Base-by-base conservation (phyloP, 768 basidiomycete species). In the Pleurotus ostreatus region DNA sequence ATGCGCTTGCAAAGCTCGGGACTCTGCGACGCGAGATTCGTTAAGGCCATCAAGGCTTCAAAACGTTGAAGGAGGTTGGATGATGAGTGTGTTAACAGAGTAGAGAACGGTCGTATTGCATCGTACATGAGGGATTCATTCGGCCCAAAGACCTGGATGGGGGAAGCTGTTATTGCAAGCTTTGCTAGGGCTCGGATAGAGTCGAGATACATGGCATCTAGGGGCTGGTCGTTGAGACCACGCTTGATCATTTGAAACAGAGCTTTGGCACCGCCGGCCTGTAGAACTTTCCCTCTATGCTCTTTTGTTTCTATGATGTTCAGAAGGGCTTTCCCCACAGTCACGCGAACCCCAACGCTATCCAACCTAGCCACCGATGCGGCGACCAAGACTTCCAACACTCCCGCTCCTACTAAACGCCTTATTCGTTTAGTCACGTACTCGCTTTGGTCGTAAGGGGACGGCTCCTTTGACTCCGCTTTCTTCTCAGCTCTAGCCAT, bases 11-110 rank as follows among this genome's bases (percentile, higher is more conserved):
- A 85, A 7, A 86, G 68, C 26, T 83, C 80, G 0, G 84, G 73
- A 48, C 81, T 82, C 51, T 91, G 79, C 15, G 94, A 94, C 0
- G 96, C 86, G 43, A 98, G 73, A 67, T 99, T 99, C 6, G 97
- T 99, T 52, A 99, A 77, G 1, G 94, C 95, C 96, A 98, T 98
- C 62, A 95, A 76, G 3, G 86, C 85, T 69, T 99, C 97, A 64
- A 99, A 99, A 40, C 81, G 81, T 65, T 97, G 93, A 5, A 98
- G 74, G 34, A 89, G 79, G 46, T 72, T 85, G 7, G 92, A 81
- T 0, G 82, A 78, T 1, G 83, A 71, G 64, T 89, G 84, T 40
- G 83, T 80, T 37, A 98, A 76, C 55, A 97, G 74, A 25, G 84
- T 66, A 7, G 88, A 81, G 49, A 98, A 76, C 0, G 94, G 94